Conservation (phyloP, 257 asterid genomes). For the Asclepias syriaca region DNA sequence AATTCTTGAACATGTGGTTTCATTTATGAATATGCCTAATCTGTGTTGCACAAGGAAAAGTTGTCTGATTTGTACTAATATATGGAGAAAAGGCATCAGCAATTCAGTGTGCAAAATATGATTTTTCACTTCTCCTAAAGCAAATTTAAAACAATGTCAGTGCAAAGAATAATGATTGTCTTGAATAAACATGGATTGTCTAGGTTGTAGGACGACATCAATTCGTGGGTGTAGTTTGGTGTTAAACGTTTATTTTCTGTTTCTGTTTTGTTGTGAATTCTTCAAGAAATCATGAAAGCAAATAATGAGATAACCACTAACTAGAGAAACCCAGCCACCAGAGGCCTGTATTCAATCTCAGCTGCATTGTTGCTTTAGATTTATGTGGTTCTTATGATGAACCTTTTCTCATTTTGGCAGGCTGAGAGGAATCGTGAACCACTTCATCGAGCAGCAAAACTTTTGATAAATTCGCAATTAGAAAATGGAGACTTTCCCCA, state of each 20-base stretch:
- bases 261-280: not conserved
- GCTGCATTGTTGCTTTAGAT: not conserved
- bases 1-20: not conserved
- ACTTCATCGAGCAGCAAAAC: slow-evolving; percentile 79
- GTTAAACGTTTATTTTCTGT: not conserved
- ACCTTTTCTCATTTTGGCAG: slow-evolving; percentile 31
- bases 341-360: not conserved
- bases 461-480: slow-evolving; percentile 72
- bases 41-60: not conserved
- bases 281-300: not conserved
- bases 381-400: not conserved
- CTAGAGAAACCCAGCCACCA: not conserved
- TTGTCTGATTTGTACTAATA: not conserved
- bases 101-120: not conserved
- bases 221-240: not conserved
- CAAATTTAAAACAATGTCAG: not conserved
- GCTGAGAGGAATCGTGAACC: slow-evolving; percentile 81
- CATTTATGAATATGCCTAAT: too few species aligned
- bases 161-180: not conserved
- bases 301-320: not conserved
- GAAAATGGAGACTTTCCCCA: slow-evolving; percentile 97
- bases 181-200: not conserved
- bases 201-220: not conserved
- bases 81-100: not conserved
- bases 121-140: not conserved